Evolutionary conservation across 768 basidiomycete genomes (phyloP).

Genomic region (Boletus reticuloceps): DNA sequence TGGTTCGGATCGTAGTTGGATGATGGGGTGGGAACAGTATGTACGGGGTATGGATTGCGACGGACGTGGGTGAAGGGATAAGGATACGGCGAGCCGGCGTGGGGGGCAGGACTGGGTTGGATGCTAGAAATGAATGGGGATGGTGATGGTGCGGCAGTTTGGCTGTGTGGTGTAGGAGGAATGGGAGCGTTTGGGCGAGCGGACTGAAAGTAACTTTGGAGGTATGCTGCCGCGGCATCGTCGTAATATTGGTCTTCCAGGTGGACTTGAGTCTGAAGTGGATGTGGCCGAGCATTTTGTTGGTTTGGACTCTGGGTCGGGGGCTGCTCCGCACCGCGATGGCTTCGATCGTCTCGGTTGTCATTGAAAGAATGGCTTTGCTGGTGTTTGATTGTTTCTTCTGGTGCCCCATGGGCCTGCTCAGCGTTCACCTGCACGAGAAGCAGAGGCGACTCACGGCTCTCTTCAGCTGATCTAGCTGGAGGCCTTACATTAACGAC

Average conservation of each 20-base stretch:
- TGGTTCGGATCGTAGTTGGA: constrained; percentile 42
- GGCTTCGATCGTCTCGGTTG: constrained; percentile 20
- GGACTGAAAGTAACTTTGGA: constrained; percentile 56
- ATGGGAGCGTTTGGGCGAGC: constrained; percentile 73
- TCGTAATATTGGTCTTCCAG: constrained; percentile 64
- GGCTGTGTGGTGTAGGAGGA: constrained; percentile 76
- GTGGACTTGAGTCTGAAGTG: constrained; percentile 39
- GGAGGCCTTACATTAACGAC: constrained; percentile 48
- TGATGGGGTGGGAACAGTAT: constrained; percentile 39
- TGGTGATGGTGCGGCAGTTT: constrained; percentile 71
- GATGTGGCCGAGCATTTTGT: constrained; percentile 35
- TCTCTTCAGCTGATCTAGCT: constrained; percentile 25
- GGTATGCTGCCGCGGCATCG: constrained; percentile 56
- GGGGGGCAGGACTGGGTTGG: constrained; percentile 52
- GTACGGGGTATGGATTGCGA: constrained; percentile 43
- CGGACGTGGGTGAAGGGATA: constrained; percentile 75
- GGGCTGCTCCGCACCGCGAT: constrained; percentile 22
- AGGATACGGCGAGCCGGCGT: constrained; percentile 75
- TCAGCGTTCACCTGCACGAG: constrained; percentile 15
- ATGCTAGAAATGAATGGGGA: constrained; percentile 59
- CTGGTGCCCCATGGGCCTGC: constrained; percentile 11
- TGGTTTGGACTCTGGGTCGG: constrained; percentile 11
- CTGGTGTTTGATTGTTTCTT: constrained; percentile 16
- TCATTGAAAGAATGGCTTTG: constrained; percentile 20
- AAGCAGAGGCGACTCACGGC: constrained; percentile 25